Base-by-base conservation (phyloP, 139 green algal species). In the Mesotaenium endlicherianum region DNA sequence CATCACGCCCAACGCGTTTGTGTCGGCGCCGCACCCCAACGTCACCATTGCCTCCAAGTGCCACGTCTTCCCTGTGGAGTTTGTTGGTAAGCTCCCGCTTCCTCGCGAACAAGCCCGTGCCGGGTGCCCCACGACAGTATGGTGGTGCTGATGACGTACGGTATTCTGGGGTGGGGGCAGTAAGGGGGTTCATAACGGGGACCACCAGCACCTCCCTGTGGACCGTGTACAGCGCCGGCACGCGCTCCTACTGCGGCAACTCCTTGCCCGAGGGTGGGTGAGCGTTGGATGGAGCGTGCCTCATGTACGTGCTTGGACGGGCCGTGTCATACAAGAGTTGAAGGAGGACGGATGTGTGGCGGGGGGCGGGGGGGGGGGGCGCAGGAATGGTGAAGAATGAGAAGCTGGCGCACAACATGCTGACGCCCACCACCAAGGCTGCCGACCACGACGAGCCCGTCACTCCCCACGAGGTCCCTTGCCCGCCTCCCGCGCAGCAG, bases 351-450 rank as follows among this genome's bases (percentile, higher is more conserved):
- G n/a, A n/a, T n/a, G n/a, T n/a, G n/a, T n/a, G n/a, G n/a, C n/a
- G n/a, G n/a, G n/a, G n/a, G n/a, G n/a, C n/a, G n/a, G 70, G 11
- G 44, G 60, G 5, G 41, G 67, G 3, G 4, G 30, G 44, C 83
- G 30, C 77, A 88, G 75, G 85, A 57, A 93, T 99, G 91, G 50
- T 69, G 53, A 99, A 99, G 92, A 99, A 99, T 90, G 76, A 97
- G 34, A 88, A 86, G 69, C 89, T 98, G 69, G 72, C 85, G 0
- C 34, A 69, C 6, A 96, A 96, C 77, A 94, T 99, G 34, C 90
- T 99, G 69, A 99, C 96, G 1, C 96, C 96, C 74, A 99, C 96
- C 43, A 99, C 96, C 47, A 99, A 99, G 87, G 87, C 93, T 0
- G 93, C 91, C 39, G 89, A 94, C 43, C 93, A 97, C 82, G 96